Conservation (phyloP, 148 eudicot genomes). For the Heliosperma pusillum region DNA sequence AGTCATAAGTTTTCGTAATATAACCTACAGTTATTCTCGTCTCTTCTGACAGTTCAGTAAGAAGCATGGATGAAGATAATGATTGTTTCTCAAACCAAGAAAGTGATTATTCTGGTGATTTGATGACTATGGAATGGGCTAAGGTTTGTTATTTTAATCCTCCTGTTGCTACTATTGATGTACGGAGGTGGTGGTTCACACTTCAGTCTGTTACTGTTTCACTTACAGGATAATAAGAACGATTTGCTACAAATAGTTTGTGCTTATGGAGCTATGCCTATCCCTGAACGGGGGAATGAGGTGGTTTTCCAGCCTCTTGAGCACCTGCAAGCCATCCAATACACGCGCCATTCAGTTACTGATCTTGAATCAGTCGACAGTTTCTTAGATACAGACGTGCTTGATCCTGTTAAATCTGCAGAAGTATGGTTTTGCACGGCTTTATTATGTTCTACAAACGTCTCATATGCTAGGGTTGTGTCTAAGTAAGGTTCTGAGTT, state of each 20-base stretch:
- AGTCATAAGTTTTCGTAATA: not conserved
- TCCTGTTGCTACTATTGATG: conserved; percentile 13
- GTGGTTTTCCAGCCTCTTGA: conserved; percentile 82
- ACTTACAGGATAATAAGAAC: conserved; percentile 69
- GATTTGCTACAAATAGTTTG: conserved; percentile 77
- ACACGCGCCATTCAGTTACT: conserved; percentile 56
- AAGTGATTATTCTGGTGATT: conserved; percentile 52
- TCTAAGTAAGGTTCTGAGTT: conserved; percentile 22
- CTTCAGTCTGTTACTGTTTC: conserved; percentile 9
- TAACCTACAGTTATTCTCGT: conserved; percentile 21
- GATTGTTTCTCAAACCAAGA: conserved; percentile 43
- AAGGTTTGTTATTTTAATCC: conserved; percentile 49
- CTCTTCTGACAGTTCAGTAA: conserved; percentile 74
- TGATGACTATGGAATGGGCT: conserved; percentile 77
- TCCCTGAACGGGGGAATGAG: conserved; percentile 72
- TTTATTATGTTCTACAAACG: conserved; percentile 4
- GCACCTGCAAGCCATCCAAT: conserved; percentile 76
- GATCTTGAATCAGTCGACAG: conserved; percentile 50
- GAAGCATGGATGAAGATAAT: conserved; percentile 67
- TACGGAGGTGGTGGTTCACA: conserved; percentile 13
- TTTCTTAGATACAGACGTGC: conserved; percentile 31
- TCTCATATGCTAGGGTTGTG: not conserved
- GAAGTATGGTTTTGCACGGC: conserved; percentile 45
- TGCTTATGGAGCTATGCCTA: conserved; percentile 53
- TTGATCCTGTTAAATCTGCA: conserved; percentile 37